These are phyloP conservation scores for Cercospora zeina DNA, from an alignment of 2,329 filamentous ascomycete genomes.

Conservation along the genomic window DNA sequence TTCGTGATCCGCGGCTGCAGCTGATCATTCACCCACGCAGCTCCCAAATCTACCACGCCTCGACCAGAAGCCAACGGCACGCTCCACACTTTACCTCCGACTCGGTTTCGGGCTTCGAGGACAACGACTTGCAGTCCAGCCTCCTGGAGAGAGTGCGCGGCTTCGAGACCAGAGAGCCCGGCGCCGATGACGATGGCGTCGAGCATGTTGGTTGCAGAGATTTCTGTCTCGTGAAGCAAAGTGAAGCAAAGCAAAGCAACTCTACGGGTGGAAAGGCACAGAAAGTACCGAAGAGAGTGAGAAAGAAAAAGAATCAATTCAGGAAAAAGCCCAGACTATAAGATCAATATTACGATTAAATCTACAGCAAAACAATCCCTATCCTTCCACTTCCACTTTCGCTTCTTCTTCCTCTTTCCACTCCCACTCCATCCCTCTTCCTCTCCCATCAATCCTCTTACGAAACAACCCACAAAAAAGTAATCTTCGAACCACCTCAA, in stretches of 20 bases:
- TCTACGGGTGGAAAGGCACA: no score
- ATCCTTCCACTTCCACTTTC: neutral
- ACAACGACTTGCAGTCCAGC: slow-evolving; percentile 30
- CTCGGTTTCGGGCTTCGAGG: slow-evolving; percentile 36
- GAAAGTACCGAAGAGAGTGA: no score
- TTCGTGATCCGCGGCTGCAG: slow-evolving; percentile 46
- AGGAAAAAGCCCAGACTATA: no score
- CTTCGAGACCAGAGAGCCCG: slow-evolving; percentile 34
- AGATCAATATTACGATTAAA: neutral
- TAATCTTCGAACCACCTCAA: slow-evolving; percentile 3
- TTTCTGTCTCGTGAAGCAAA: neutral
- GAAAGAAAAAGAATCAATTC: neutral
- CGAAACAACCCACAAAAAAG: neutral
- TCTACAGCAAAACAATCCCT: neutral
- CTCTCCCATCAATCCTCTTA: neutral
- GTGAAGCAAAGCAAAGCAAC: no score
- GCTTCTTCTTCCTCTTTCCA: no score
- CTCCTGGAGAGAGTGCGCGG: slow-evolving; percentile 29
- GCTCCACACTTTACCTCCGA: slow-evolving; percentile 33
- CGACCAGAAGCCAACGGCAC: slow-evolving; percentile 11
- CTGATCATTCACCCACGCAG: slow-evolving; percentile 60
- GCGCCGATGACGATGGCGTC: slow-evolving; percentile 27
- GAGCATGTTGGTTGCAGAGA: slow-evolving; percentile 3
- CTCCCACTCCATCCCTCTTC: no score
- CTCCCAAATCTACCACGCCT: slow-evolving; percentile 54